phyloP scores from a whole-genome alignment of 768 basidiomycete species.

The Tephrocybe sp. region DNA sequence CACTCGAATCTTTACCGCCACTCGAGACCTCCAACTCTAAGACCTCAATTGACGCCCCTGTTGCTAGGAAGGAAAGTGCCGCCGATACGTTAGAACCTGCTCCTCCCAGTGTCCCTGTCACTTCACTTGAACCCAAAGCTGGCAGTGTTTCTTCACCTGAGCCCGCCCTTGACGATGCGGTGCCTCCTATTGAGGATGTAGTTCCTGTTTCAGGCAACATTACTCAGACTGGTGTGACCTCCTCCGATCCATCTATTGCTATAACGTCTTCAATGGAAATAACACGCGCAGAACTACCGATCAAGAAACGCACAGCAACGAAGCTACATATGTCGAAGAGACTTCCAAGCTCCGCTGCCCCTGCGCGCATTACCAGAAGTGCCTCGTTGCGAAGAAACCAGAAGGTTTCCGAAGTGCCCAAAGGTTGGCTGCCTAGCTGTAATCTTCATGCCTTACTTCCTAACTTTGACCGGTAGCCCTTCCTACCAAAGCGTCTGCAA shows the following conservation, averaged over 20 bases:
- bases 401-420: conserved; percentile 10
- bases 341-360: conserved; percentile 21
- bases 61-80: no score
- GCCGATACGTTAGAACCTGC: background rate
- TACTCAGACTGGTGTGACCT: background rate
- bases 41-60: no score
- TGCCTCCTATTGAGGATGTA: background rate
- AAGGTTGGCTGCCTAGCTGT: conserved; percentile 2
- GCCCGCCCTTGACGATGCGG: background rate
- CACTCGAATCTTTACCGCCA: background rate
- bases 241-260: background rate
- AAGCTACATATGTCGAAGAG: conserved; percentile 22
- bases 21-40: background rate
- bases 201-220: background rate
- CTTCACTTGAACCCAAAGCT: background rate
- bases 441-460: background rate
- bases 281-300: background rate
- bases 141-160: background rate
- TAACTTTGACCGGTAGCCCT: background rate
- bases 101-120: background rate
- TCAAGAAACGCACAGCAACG: conserved; percentile 10
- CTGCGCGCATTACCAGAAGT: conserved; percentile 36
- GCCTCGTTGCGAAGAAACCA: conserved; percentile 28
- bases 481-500: background rate
- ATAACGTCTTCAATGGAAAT: background rate